Conservation (phyloP, 306 rosid genomes). For the Sechiopsis laciniata region DNA sequence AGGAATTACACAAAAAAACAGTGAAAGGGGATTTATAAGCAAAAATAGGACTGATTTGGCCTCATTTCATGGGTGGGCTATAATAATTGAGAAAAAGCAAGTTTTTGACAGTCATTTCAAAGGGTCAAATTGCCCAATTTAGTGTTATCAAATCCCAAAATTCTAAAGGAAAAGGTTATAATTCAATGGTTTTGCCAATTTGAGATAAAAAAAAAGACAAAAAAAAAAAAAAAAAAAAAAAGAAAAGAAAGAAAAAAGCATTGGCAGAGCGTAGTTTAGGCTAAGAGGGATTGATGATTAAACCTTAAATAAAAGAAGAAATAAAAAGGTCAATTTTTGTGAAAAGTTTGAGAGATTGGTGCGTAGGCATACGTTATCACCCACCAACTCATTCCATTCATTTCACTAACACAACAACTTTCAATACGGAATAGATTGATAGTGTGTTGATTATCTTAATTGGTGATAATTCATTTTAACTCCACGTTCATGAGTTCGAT, state of each 20-base stretch:
- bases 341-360: conserved; percentile 6
- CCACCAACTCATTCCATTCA: conserved; percentile 4
- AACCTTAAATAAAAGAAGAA: not conserved
- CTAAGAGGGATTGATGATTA: conserved; percentile 8
- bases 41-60: not conserved
- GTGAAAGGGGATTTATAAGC: not conserved
- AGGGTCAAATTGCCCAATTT: conserved; percentile 6
- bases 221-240: not conserved
- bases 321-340: conserved; percentile 2
- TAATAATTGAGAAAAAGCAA: conserved; percentile 6
- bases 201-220: not conserved
- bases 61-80: conserved; percentile 7
- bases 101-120: conserved; percentile 4
- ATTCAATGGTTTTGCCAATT: conserved; percentile 10
- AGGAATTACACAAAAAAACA: not conserved
- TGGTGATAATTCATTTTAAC: no score
- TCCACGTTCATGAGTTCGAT: no score
- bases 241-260: not conserved
- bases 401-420: no score
- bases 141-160: conserved; percentile 20
- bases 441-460: no score
- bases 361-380: conserved; percentile 13
- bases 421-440: not conserved
- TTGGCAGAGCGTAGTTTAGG: conserved; percentile 20
- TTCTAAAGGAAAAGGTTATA: conserved; percentile 10